Base-by-base conservation (phyloP, 805 yeast species). In the Candida michaelii region DNA sequence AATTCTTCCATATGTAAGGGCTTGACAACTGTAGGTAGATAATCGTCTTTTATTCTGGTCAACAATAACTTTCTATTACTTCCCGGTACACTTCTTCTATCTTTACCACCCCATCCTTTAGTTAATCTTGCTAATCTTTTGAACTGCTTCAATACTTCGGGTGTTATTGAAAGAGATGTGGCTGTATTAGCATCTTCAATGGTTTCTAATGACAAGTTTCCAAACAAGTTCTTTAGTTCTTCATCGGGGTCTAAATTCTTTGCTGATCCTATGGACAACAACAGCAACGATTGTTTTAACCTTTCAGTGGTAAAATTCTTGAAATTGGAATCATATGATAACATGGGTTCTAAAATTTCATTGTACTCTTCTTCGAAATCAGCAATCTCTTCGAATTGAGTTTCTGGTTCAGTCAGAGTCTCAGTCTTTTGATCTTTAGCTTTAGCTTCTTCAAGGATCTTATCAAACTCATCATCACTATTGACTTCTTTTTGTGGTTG, bases 41-140 rank as follows among this genome's bases (percentile, higher is more conserved):
- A 87, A 56, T 85, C 90, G 46, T 85, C 89, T 56, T 85, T 76
- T 34, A 88, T 79, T 53, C 82, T 82, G 0, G 95, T 81, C 46
- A 89, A 66, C 10, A 76, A 67, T 36, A 88, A 63, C 51, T 85
- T 84, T 48, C 89, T 73, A 0, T 79, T 62, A 0, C 87, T 78
- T 19, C 91, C 91, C 0, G 96, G 96, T 2, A 86, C 77, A 5
- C 79, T 66, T 36, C 84, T 63, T 47, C 82, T 78, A 54, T 87
- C 95, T 48, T 78, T 76, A 0, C 95, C 95, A 34, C 89, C 85
- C 96, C 96, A 88, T 17, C 89, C 89, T 52, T 86, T 73, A 0
- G 86, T 79, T n/a, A 76, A 58, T 42, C 74, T 68, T 6, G 79
- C 73, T 63, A 74, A 48, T 61, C 73, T 73, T 52, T 79, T 83